These are phyloP conservation scores for Trichophyton mentagrophytes DNA, from an alignment of 2,329 filamentous ascomycete species.

Conservation along the genomic window DNA sequence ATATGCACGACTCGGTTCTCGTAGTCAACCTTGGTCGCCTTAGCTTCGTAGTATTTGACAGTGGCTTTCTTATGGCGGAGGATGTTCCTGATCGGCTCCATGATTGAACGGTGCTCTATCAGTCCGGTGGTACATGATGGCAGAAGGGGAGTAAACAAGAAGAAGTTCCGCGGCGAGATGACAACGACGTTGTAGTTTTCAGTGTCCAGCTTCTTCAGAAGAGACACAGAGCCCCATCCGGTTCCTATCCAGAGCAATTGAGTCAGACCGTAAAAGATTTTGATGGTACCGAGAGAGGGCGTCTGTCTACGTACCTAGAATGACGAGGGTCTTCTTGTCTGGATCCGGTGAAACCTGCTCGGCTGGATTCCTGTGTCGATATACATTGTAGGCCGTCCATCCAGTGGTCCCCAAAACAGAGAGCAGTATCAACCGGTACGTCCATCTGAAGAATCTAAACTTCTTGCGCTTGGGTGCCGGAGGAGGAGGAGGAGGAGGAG, in stretches of 20 bases:
- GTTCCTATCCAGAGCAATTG: conserved; percentile 51
- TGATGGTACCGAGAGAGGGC: neutral
- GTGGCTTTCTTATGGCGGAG: conserved; percentile 85
- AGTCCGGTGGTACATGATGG: conserved; percentile 95
- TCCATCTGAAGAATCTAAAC: conserved; percentile 61
- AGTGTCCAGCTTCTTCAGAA: conserved; percentile 96
- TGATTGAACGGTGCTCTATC: conserved; percentile 98
- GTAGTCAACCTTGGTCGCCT: conserved; percentile 88
- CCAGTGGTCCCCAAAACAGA: conserved; percentile 55
- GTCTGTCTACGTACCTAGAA: conserved; percentile 55
- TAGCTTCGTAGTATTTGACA: conserved; percentile 96
- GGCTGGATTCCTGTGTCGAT: conserved; percentile 64
- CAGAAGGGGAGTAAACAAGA: conserved; percentile 95
- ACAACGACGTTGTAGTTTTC: conserved; percentile 99
- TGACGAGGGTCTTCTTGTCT: conserved; percentile 88
- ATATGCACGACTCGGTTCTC: conserved; percentile 80
- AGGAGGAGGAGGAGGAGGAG: conserved; percentile 20
- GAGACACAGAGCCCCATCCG: conserved; percentile 89
- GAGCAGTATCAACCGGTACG: conserved; percentile 72
- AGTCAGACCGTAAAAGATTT: neutral
- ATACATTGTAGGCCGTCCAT: conserved; percentile 70
- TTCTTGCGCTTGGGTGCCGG: conserved; percentile 40
- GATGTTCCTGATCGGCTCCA: conserved; percentile 96
- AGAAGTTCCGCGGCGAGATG: conserved; percentile 97
- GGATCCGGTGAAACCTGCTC: conserved; percentile 72